Evolutionary conservation across 2,329 filamentous ascomycete species (phyloP).

Genomic region (Apiospora phragmitis): DNA sequence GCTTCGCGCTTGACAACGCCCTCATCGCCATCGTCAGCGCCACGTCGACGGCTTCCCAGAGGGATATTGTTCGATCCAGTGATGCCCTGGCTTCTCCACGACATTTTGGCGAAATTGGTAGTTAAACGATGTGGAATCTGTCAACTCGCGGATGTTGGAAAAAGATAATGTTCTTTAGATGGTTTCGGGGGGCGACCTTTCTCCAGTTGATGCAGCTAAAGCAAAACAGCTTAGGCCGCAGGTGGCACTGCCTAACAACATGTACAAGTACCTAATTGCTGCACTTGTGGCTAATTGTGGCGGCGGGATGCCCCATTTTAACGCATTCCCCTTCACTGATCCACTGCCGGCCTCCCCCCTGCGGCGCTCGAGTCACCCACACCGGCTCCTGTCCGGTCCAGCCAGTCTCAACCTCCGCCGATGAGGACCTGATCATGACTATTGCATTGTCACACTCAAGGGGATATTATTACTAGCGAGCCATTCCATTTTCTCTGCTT

Average conservation of each 20-base stretch:
- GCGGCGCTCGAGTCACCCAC: too few species aligned
- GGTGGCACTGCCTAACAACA: background rate
- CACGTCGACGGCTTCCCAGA: conserved; percentile 79
- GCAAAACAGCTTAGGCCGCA: conserved; percentile 5
- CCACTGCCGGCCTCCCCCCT: too few species aligned
- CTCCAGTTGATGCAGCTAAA: background rate
- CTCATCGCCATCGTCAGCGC: conserved; percentile 61
- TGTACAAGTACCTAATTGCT: too few species aligned
- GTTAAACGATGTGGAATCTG: background rate
- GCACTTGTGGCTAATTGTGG: background rate
- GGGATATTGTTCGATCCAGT: conserved; percentile 99
- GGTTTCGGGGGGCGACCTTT: background rate
- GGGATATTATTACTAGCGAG: too few species aligned
- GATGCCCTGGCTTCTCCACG: conserved; percentile 77
- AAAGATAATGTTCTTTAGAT: background rate
- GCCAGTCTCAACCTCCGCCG: too few species aligned
- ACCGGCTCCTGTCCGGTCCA: too few species aligned
- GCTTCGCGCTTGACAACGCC: conserved; percentile 18
- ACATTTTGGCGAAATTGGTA: conserved; percentile 45
- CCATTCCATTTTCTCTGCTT: background rate
- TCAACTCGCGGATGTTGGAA: background rate
- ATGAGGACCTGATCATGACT: too few species aligned
- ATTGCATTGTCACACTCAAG: too few species aligned
- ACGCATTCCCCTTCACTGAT: background rate
- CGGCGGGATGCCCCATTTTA: background rate